A percentile compares a stretch with the other conserved stretches of the same genome.
phyloP scores from a whole-genome alignment of 306 rosid species.

The Malus orientalis region DNA sequence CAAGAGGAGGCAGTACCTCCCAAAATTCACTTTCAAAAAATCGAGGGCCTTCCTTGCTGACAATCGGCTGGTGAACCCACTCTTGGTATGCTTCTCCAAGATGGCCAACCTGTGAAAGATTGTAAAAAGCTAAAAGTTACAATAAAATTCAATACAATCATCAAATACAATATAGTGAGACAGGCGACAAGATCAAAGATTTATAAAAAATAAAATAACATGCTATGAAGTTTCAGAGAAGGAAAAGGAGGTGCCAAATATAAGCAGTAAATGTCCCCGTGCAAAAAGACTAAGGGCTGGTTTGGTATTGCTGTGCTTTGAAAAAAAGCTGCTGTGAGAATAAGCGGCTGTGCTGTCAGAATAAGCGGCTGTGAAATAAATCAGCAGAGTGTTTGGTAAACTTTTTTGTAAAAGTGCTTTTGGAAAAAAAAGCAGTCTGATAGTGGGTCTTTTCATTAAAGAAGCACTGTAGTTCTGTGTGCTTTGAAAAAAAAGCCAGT shows the following conservation, averaged over 20 bases:
- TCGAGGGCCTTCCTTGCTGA: constrained; percentile 81
- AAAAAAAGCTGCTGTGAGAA: too few relatives aligned
- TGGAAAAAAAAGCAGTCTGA: too few relatives aligned
- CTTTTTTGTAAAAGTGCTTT: too few relatives aligned
- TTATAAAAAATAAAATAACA: background rate
- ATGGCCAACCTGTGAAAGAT: constrained; percentile 69
- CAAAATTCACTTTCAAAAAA: constrained; percentile 67
- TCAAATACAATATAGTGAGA: background rate
- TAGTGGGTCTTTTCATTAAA: too few relatives aligned
- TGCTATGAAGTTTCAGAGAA: background rate
- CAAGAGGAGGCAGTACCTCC: constrained; percentile 52
- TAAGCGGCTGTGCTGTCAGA: too few relatives aligned
- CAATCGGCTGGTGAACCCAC: constrained; percentile 95
- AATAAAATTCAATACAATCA: background rate
- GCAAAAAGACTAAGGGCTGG: background rate
- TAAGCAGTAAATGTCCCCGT: background rate
- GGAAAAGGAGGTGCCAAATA: background rate
- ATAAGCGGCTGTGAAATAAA: too few relatives aligned
- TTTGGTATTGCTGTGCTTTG: too few relatives aligned
- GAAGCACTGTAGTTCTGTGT: too few relatives aligned
- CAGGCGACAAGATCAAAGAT: background rate
- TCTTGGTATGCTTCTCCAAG: constrained; percentile 87
- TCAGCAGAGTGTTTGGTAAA: too few relatives aligned
- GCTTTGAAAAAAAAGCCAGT: too few relatives aligned
- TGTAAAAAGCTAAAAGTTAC: constrained; percentile 2